Base-by-base conservation (phyloP, 148 eudicot genomes). In the Suaeda aralocaspica region DNA sequence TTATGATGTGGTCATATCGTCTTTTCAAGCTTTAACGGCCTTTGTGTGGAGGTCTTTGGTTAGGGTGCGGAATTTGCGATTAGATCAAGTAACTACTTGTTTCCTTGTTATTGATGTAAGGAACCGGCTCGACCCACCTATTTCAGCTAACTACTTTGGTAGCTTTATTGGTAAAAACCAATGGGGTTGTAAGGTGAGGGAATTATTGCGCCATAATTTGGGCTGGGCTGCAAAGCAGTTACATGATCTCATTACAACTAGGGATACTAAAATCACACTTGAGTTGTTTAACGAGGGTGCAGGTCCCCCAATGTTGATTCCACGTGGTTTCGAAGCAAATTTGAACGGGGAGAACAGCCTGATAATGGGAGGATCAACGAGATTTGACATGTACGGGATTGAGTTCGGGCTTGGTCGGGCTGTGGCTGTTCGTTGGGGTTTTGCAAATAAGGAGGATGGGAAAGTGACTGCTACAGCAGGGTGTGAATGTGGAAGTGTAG, bases 381-480 rank as follows among this genome's bases (percentile, higher is more conserved):
- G 88, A 69, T 85, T 89, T 29, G 87, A 89, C 3, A 89, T 85
- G 86, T 92, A 87, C 63, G 85, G 90, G 29, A 85, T 83, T 22
- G 92, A 87, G 49, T 92, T 92, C 51, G 97, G 97, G 68, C 76
- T 90, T 81, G 97, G 96, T 0, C 59, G 36, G 10, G 89, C 92
- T 0, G 36, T 85, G 56, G 88, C 90, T 1, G 74, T 83, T 1
- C 65, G 88, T 9, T 83, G 86, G 10, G 96, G 97, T 0, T 67
- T 48, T 60, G 87, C 84, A 1, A 89, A 92, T 25, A 92, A 92
- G 67, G 84, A 82, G 22, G 68, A 92, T 58, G 96, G 97, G 0
- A 92, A 89, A 81, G 84, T 89, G 24, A 85, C 88, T n/a, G 89
- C 90, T 1, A 87, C 80, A 31, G 90, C 87, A 0, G 91, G 96